These are phyloP conservation scores for Metarhizium robertsii DNA, from an alignment of 2,329 filamentous ascomycete species.

Conservation along the genomic window DNA sequence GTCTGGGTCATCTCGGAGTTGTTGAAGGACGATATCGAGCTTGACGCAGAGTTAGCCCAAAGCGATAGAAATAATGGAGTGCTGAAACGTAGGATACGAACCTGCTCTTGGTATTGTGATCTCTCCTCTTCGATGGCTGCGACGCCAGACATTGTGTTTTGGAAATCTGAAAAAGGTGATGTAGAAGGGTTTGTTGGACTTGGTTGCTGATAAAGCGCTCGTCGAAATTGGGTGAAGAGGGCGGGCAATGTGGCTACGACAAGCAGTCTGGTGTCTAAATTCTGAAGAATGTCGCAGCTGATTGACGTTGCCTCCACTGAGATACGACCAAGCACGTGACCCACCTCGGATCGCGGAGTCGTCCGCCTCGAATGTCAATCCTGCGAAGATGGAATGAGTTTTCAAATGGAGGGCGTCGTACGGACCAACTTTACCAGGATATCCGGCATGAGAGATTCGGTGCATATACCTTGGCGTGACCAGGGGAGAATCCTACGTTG, in stretches of 20 bases:
- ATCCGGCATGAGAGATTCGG: too few species aligned
- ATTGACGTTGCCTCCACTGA: constrained; percentile 7
- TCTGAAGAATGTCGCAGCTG: too few species aligned
- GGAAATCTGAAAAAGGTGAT: not conserved
- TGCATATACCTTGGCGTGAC: too few species aligned
- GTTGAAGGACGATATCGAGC: constrained; percentile 69
- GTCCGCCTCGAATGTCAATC: too few species aligned
- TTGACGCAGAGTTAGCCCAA: constrained; percentile 25
- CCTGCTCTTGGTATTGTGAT: constrained; percentile 48
- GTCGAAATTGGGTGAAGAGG: not conserved
- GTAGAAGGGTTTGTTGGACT: not conserved
- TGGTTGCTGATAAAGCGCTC: not conserved
- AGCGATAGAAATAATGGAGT: not conserved
- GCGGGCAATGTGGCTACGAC: too few species aligned
- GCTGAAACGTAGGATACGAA: constrained; percentile 17
- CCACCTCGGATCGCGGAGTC: too few species aligned
- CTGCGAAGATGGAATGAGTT: too few species aligned
- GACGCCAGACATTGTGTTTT: constrained; percentile 19
- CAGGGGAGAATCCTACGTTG: too few species aligned
- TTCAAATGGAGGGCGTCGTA: too few species aligned
- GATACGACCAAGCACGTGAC: too few species aligned
- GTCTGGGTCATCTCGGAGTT: constrained; percentile 71
- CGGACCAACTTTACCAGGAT: too few species aligned
- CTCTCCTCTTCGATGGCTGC: constrained; percentile 41
- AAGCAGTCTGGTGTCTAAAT: too few species aligned